These are phyloP conservation scores for Acanthamoeba lenticulata DNA, from an alignment of 208 protist genomes.

Conservation along the genomic window DNA sequence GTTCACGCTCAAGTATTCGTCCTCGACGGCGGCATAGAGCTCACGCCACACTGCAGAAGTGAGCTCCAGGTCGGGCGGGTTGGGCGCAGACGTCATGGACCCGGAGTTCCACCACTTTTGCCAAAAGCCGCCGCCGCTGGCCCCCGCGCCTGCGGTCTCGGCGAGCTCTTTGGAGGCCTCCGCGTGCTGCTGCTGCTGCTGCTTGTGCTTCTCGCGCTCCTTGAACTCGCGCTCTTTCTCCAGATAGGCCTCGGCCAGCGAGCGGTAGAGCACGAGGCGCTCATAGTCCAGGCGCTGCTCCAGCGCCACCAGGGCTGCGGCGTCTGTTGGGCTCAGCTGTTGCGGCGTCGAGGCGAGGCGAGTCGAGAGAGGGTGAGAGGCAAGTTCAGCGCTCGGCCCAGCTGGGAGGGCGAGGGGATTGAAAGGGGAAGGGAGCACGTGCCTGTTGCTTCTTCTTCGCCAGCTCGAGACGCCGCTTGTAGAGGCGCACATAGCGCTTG, in stretches of 20 bases:
- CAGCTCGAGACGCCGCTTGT: conserved; percentile 26
- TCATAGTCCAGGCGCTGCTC: conserved; percentile 58
- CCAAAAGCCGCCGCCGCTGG: background rate
- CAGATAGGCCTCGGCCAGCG: conserved; percentile 50
- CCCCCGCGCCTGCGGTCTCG: background rate
- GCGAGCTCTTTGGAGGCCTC: background rate
- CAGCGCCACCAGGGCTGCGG: background rate
- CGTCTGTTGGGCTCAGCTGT: background rate
- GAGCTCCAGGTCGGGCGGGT: conserved; percentile 31
- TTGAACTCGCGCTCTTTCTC: conserved; percentile 47
- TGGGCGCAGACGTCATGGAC: background rate
- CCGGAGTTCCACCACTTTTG: background rate
- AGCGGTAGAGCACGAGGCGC: conserved; percentile 47
- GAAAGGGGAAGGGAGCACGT: background rate
- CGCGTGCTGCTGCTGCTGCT: background rate
- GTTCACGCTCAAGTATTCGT: conserved; percentile 15
- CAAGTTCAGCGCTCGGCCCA: background rate
- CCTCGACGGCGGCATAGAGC: conserved; percentile 36
- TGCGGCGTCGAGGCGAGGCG: too few species aligned
- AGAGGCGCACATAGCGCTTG: conserved; percentile 41
- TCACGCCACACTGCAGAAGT: conserved; percentile 61
- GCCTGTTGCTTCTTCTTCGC: conserved; percentile 48
- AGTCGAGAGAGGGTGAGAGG: background rate
- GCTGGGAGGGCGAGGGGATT: background rate
- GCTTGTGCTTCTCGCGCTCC: conserved; percentile 25